Conservation (phyloP, 768 basidiomycete genomes). For the Brasilioporus rufonigricans region DNA sequence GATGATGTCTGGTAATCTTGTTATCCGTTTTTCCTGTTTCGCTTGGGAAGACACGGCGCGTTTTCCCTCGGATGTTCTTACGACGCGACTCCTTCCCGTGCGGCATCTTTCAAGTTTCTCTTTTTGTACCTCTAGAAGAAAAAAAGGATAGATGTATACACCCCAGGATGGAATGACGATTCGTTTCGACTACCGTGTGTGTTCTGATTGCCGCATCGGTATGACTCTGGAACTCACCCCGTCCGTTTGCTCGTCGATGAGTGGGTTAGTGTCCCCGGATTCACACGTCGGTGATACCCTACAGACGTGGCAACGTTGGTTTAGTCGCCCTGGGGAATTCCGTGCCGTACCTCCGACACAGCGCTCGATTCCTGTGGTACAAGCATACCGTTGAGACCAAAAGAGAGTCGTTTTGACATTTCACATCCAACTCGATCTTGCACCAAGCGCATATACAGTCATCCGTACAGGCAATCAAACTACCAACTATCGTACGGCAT, state of each 20-base stretch:
- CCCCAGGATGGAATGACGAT: background rate
- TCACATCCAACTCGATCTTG: too few species aligned
- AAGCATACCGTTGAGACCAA: too few species aligned
- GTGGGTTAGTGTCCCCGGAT: background rate
- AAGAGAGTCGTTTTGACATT: too few species aligned
- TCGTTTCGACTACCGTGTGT: background rate
- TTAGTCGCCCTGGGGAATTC: background rate
- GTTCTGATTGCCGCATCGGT: too few species aligned
- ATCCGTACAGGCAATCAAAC: too few species aligned
- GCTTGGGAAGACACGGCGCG: background rate
- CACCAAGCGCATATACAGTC: too few species aligned
- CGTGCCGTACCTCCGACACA: background rate
- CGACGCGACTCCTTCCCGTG: background rate
- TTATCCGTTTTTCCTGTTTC: background rate
- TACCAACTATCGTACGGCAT: background rate
- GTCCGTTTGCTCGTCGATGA: too few species aligned
- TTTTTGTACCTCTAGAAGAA: slow-evolving; percentile 12
- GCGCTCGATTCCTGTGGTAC: too few species aligned
- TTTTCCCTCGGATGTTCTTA: background rate
- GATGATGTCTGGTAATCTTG: slow-evolving; percentile 4
- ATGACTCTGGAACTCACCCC: too few species aligned
- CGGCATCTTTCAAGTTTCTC: background rate
- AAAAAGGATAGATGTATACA: slow-evolving; percentile 5
- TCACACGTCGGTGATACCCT: background rate
- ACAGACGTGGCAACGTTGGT: background rate